Evolutionary conservation across 352 stramenopile genomes (phyloP), one percentile per base, ranked within the genome.

Genomic region (Phytophthora sojae): DNA sequence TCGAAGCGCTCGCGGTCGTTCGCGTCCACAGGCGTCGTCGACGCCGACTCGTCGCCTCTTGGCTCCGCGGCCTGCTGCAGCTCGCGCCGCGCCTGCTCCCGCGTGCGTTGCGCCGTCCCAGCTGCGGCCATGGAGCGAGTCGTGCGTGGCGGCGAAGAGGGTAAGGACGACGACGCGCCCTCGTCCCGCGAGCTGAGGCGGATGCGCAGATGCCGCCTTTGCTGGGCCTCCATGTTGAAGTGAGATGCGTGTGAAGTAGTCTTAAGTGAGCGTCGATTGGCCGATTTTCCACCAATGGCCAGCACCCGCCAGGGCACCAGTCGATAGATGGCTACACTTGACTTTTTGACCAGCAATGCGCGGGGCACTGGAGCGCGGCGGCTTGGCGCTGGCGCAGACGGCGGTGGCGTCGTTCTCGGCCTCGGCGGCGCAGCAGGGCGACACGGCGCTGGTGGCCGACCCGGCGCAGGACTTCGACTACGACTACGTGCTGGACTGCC

Each of bases 401-500:
- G 80, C 84, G 7, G 89, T 96, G 47, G 80, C 82, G 54, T 79
- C 90, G 68, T 96, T 96, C 62, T 68, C 75, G 5, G 35, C 62
- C n/a, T 26, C 73, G 6, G 7, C 6, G 19, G 52, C 21, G 21
- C 68, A 14, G 39, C 12, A 15, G 37, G 66, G 74, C 21, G 73
- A 71, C 21, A 71, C 55, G 14, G 47, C 63, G 19, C 66, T 92
- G 30, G 62, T 70, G 3, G 64, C 79, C 8, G 83, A 88, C 3
- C 35, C 35, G 35, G 35, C 35, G 11, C 35, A 42, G 35, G 82
- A 90, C 37, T 93, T 92, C n/a, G 88, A 96, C 71, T 96, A 94
- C 61, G 86, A 94, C 74, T 96, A 95, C 72, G 75, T 96, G 25
- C 60, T 96, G 23, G 86, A 95, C 67, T 91, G 80, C 62, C 84